A percentile compares a stretch with the other conserved stretches of the same genome.
These are phyloP conservation scores for Schwanniomyces sp. DNA, from an alignment of 805 yeast genomes.

Conservation along the genomic window DNA sequence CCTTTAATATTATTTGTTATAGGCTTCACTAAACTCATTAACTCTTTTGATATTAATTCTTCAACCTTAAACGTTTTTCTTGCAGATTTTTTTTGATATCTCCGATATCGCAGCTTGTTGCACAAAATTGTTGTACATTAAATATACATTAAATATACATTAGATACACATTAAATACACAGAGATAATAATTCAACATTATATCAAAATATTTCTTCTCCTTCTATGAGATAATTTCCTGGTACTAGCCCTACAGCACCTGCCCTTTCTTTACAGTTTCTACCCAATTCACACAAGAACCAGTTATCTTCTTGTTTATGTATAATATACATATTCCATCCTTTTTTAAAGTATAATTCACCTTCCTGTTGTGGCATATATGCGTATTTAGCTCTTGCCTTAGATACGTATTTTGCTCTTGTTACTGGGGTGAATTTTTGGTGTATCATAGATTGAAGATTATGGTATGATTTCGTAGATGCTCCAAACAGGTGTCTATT, in stretches of 20 bases:
- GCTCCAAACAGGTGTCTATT: slow-evolving; percentile 27
- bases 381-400: slow-evolving; percentile 40
- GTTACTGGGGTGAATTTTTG: slow-evolving; percentile 28
- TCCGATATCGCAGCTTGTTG: not conserved
- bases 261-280: slow-evolving; percentile 26
- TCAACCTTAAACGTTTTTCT: not conserved
- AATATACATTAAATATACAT: not conserved
- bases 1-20: slow-evolving; percentile 18
- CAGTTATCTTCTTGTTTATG: slow-evolving; percentile 46
- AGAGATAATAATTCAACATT: not conserved
- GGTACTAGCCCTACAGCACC: slow-evolving; percentile 45
- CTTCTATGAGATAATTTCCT: slow-evolving; percentile 42
- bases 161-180: not conserved
- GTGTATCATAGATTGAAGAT: slow-evolving; percentile 27
- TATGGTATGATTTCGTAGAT: slow-evolving; percentile 34
- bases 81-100: not conserved
- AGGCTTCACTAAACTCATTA: slow-evolving; percentile 7
- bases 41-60: too few relatives aligned
- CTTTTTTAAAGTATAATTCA: slow-evolving; percentile 39
- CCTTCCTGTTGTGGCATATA: slow-evolving; percentile 43
- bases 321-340: slow-evolving; percentile 42
- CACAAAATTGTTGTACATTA: too few relatives aligned
- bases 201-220: slow-evolving; percentile 15
- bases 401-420: slow-evolving; percentile 26
- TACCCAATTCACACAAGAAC: slow-evolving; percentile 43